Evolutionary conservation across 768 basidiomycete species (phyloP), one percentile per base, ranked within the genome.

Genomic region (Lentinus tigrinus): DNA sequence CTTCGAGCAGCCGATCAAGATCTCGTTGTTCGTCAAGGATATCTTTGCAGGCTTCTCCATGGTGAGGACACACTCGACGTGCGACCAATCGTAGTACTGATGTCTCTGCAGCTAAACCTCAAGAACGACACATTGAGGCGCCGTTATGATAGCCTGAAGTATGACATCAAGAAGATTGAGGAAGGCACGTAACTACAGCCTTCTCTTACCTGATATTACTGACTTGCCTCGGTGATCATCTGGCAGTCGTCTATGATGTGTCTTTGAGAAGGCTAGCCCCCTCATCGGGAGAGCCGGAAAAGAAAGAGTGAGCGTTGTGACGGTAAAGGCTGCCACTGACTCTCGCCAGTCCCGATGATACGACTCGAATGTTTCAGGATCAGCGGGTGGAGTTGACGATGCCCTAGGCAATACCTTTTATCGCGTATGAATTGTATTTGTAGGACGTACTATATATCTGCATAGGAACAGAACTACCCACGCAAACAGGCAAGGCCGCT

Each of bases 91-190:
- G 38, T 60, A 60, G 28, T 52, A 28, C 40, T 14, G 54, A 44
- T 24, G n/a, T 28, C 31, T 46, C 21, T 37, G 1, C 61, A 91
- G 91, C 77, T 93, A 14, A 93, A 92, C 65, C 75, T 93, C 19
- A 93, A 93, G 68, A 93, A 93, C 56, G 91, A 93, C 65, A 67
- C 76, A 0, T 74, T 93, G 17, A 84, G 91, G 4, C 81, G 89
- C 58, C 75, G 90, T 52, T 93, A 89, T 67, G 91, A 93, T 67
- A 84, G 88, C 61, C 75, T 93, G 34, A 93, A 93, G 67, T 93
- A 93, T 61, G 91, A 92, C 68, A 81, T 93, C 60, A 92, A 92
- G 71, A 92, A 91, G 66, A 88, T 93, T 17, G 91, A 93, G 74
- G 91, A 93, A 85, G 91, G 91, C 83, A 55, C 47, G 76, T 63